phyloP scores from a whole-genome alignment of 805 yeast species.

The Starmera amethionina region DNA sequence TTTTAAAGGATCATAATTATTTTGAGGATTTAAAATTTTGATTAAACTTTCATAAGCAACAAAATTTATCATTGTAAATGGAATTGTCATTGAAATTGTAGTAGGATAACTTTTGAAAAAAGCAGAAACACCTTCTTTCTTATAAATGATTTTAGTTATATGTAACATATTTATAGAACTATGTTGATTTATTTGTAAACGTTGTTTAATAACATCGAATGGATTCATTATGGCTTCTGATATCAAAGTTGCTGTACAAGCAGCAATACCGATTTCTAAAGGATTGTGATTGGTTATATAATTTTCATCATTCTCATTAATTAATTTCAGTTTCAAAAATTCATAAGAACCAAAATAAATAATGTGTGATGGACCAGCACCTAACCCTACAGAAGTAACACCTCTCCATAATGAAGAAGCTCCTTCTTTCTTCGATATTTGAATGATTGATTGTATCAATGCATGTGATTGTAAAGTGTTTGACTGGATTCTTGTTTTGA shows the following conservation, averaged over 20 bases:
- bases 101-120: constrained; percentile 92
- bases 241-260: constrained; percentile 86
- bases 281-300: constrained; percentile 49
- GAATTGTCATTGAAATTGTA: constrained; percentile 85
- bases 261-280: constrained; percentile 74
- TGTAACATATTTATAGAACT: constrained; percentile 3
- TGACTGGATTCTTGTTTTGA: constrained; percentile 87
- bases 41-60: constrained; percentile 82
- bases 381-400: constrained; percentile 79
- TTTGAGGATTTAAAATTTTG: constrained; percentile 65
- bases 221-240: constrained; percentile 97
- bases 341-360: constrained; percentile 94
- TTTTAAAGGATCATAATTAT: constrained; percentile 76
- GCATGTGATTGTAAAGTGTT: constrained; percentile 6
- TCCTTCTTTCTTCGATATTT: constrained; percentile 78
- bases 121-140: constrained; percentile 58
- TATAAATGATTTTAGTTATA: constrained; percentile 11
- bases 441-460: constrained; percentile 54
- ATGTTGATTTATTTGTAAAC: constrained; percentile 58
- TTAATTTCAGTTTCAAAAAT: constrained; percentile 35
- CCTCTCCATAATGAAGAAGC: constrained; percentile 89
- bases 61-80: constrained; percentile 90
- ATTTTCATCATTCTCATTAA: constrained; percentile 21
- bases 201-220: constrained; percentile 88
- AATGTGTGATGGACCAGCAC: constrained; percentile 99